A percentile compares a stretch with the other conserved stretches of the same genome.
Evolutionary conservation across 768 basidiomycete genomes (phyloP).

Genomic region (Termitomyces bulborhizus): DNA sequence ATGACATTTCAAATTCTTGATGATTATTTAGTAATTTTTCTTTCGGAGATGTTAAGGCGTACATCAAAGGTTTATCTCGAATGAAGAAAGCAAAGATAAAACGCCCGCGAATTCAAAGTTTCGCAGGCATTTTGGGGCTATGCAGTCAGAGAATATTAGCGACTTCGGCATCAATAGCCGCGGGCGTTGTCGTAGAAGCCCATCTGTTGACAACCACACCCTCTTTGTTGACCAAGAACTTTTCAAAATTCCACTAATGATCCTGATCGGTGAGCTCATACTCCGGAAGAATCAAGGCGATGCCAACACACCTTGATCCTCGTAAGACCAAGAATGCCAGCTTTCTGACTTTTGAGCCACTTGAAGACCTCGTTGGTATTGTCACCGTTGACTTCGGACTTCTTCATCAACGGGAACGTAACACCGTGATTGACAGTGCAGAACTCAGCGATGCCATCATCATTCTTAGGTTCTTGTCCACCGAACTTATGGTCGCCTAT

Average conservation of each 20-base stretch:
- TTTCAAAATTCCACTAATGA: conserved; percentile 86
- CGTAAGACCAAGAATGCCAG: conserved; percentile 63
- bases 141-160: conserved; percentile 46
- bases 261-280: not conserved
- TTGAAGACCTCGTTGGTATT: conserved; percentile 78
- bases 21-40: too few relatives aligned
- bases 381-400: conserved; percentile 90
- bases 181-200: conserved; percentile 71
- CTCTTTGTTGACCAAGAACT: conserved; percentile 77
- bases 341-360: conserved; percentile 77
- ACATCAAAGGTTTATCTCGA: not conserved
- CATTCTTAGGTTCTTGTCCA: conserved; percentile 79
- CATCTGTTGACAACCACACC: conserved; percentile 72
- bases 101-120: not conserved
- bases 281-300: not conserved
- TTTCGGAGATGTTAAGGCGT: not conserved
- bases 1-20: not conserved
- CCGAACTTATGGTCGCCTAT: conserved; percentile 50
- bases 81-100: not conserved
- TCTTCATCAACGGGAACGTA: conserved; percentile 86
- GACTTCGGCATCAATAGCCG: conserved; percentile 55
- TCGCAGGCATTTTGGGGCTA: not conserved
- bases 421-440: conserved; percentile 85
- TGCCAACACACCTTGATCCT: conserved; percentile 59
- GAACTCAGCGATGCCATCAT: conserved; percentile 67